Evolutionary conservation across 192 early-diverging fungal species (phyloP).

Genomic region (Coemansia sp.): DNA sequence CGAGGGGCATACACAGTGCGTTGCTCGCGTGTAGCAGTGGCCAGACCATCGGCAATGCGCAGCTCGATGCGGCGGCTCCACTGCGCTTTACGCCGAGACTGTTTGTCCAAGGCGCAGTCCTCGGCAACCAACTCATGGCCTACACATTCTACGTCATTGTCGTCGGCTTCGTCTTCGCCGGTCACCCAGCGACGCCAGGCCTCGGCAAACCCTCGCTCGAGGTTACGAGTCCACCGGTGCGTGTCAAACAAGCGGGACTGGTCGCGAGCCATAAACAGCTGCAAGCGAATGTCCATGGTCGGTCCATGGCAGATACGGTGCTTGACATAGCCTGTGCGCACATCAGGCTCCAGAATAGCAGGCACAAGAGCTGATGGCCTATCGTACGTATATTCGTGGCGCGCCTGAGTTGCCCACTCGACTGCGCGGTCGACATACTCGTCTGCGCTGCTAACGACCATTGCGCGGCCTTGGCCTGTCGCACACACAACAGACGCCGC

Average conservation of each 20-base stretch:
- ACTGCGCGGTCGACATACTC: conserved; percentile 70
- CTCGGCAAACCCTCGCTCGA: conserved; percentile 71
- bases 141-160: background rate
- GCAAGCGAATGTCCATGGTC: conserved; percentile 64
- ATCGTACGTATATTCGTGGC: conserved; percentile 31
- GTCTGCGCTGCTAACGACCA: conserved; percentile 64
- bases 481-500: conserved; percentile 83
- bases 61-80: conserved; percentile 38
- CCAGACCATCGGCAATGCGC: conserved; percentile 16
- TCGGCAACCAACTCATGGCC: background rate
- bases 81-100: conserved; percentile 13
- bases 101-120: background rate
- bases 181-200: conserved; percentile 73
- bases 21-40: background rate
- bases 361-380: background rate
- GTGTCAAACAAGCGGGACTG: conserved; percentile 86
- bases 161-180: conserved; percentile 40
- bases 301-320: conserved; percentile 43
- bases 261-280: conserved; percentile 79
- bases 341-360: conserved; percentile 29
- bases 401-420: conserved; percentile 55
- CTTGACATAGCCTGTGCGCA: conserved; percentile 29
- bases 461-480: conserved; percentile 68
- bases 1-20: conserved; percentile 35
- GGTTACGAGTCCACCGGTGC: conserved; percentile 74